These are phyloP conservation scores for Nigrospora oryzae DNA, from an alignment of 2,329 filamentous ascomycete species.

Conservation along the genomic window DNA sequence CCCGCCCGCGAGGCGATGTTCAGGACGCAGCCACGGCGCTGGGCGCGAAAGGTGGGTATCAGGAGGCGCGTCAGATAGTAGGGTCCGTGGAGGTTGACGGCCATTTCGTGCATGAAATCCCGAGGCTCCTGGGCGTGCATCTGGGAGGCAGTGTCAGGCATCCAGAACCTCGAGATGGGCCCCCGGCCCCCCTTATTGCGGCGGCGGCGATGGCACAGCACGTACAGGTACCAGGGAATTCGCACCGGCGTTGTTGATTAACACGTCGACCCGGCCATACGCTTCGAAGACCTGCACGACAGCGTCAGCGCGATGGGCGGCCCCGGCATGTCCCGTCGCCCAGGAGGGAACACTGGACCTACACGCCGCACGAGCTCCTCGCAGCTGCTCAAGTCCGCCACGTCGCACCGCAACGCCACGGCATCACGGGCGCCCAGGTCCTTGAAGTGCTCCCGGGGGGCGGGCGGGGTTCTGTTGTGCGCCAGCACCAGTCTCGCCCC, in stretches of 20 bases:
- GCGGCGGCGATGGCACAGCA: background rate
- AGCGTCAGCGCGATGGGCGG: no score
- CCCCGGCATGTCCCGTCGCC: no score
- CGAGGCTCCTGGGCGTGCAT: constrained; percentile 15
- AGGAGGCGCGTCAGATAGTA: constrained; percentile 20
- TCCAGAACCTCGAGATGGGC: no score
- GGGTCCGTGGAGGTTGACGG: constrained; percentile 20
- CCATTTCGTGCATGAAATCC: constrained; percentile 17
- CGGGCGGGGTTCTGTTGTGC: constrained; percentile 18
- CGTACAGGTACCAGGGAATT: constrained; percentile 17
- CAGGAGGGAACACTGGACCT: background rate
- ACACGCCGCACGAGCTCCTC: constrained; percentile 13
- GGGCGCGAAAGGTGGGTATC: constrained; percentile 14
- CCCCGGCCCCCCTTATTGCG: no score
- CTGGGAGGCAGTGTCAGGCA: background rate
- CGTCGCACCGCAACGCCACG: constrained; percentile 14
- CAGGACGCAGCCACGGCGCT: constrained; percentile 17
- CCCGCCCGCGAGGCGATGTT: constrained; percentile 21
- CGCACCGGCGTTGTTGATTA: constrained; percentile 20
- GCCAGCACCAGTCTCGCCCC: constrained; percentile 17
- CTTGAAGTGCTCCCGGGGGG: constrained; percentile 10
- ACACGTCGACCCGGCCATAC: constrained; percentile 13
- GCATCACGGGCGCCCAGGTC: constrained; percentile 12
- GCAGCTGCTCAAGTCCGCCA: constrained; percentile 14
- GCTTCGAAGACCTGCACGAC: constrained; percentile 7